Base-by-base conservation (phyloP, 1,284 basidiomycete genomes). In the Puccinia coronata region DNA sequence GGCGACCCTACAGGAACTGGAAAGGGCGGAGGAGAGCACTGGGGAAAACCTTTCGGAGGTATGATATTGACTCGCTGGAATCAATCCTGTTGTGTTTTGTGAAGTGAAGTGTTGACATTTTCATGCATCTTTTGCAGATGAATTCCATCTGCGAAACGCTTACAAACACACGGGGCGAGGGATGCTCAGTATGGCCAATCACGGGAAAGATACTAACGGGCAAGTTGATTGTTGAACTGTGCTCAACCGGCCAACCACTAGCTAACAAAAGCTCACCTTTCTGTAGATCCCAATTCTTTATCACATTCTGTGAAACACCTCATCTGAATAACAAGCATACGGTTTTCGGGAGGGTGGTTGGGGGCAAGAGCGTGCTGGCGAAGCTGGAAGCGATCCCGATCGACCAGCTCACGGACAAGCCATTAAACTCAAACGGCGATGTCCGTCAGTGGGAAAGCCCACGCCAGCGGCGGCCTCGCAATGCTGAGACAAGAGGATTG, bases 1-100 rank as follows among this genome's bases (percentile, higher is more conserved):
- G 96, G 96, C 65, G 96, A 99, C 86, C 96, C 96, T 1, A 96
- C 94, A 0, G 96, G 97, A 0, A 99, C 96, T 1, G 96, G 97
- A 0, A 88, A 92, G 39, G 97, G 96, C 4, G 96, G 96, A 8
- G 89, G 93, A 84, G 95, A 93, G n/a, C 92, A 91, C 85, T 99
- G 96, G 96, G 95, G 93, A 4, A 93, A 92, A 34, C 92, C 94
- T 6, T 99, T 99, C 87, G 90, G 95, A 79, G 96, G 99, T 85
- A 96, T 98, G 87, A 91, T 92, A 47, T 39, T 6, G 34, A 20
- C 34, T 39, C 11, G 25, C 20, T 2, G 34, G 39, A 39, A n/a
- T 18, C 18, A 63, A 47, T 8, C 84, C 91, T 92, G 34, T n/a
- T 39, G 18, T 73, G 34, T 47, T 63, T 55, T 73, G 65, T 70